Base-by-base conservation (phyloP, 805 yeast species). In the Sugiyamaella valdiviana region DNA sequence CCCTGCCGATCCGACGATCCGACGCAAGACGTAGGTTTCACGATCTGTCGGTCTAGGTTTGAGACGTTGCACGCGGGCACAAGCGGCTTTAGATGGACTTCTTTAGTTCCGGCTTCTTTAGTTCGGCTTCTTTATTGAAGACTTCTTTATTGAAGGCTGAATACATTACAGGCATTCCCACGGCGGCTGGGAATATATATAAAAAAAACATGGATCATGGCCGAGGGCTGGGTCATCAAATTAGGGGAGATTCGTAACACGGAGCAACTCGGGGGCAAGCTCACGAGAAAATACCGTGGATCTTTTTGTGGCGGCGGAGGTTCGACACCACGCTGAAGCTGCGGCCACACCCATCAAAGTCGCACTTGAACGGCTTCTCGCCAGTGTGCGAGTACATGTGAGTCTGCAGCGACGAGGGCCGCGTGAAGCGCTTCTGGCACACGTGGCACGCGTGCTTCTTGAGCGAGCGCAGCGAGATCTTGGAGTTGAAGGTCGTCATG, bases 301-400 rank as follows among this genome's bases (percentile, higher is more conserved):
- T 71, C 63, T 78, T 81, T 55, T 77, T 74, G 66, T 88, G 96
- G 52, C 96, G 73, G n/a, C 86, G 76, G 83, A 89, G 79, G 63
- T 88, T 88, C 26, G 88, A 80, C 57, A 88, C 79, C 26, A 89
- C 96, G 19, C 82, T 77, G 62, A 88, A 89, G 5, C 75, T 61
- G 55, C 83, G 78, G 0, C 81, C 83, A 63, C 96, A 88, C 35
- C 75, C 77, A 0, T 68, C 68, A 79, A 85, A 82, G n/a, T 71
- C 65, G 60, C 89, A 83, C 45, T 66, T 68, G 61, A 78, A 83
- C 9, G 90, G 90, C 54, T 82, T 82, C 58, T 82, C 88, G 26
- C 90, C 90, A 0, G 89, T 82, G 63, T 88, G 96, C 10, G 89
- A 82, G 62, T 85, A 80, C 60, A 77, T 74, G 67, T 88, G 96